Evolutionary conservation across 768 basidiomycete species (phyloP).

Genomic region (Leucosporidium scottii): DNA sequence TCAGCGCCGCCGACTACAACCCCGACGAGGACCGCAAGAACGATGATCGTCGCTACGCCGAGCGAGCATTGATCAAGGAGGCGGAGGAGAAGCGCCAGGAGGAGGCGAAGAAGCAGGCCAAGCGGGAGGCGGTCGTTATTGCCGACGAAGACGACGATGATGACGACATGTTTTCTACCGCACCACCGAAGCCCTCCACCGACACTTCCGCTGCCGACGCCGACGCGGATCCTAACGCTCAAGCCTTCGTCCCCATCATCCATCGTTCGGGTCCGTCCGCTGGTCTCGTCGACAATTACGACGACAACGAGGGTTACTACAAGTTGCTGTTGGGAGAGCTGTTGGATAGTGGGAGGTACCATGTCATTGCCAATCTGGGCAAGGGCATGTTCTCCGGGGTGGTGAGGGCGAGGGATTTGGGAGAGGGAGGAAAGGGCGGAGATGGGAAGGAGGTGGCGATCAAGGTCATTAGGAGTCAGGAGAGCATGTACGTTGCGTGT

Average conservation of each 20-base stretch:
- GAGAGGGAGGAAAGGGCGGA: slow-evolving; percentile 50
- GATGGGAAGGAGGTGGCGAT: slow-evolving; percentile 79
- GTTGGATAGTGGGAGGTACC: slow-evolving; percentile 83
- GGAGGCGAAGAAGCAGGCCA: slow-evolving; percentile 44
- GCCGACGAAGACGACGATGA: slow-evolving; percentile 77
- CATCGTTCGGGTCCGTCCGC: slow-evolving; percentile 52
- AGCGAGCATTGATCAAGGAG: slow-evolving; percentile 39
- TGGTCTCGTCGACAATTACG: slow-evolving; percentile 64
- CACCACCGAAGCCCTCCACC: slow-evolving; percentile 39
- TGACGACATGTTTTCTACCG: slow-evolving; percentile 84
- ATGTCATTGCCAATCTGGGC: slow-evolving; percentile 89
- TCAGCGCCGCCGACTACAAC: slow-evolving; percentile 91
- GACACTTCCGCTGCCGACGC: slow-evolving; percentile 46
- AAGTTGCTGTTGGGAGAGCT: slow-evolving; percentile 88
- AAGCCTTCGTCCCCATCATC: slow-evolving; percentile 8
- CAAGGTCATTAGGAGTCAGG: slow-evolving; percentile 91
- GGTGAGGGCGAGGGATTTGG: slow-evolving; percentile 62
- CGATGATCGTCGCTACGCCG: slow-evolving; percentile 61
- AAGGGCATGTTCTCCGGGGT: slow-evolving; percentile 99
- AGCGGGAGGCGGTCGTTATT: slow-evolving; percentile 55
- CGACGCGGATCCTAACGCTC: slow-evolving; percentile 32
- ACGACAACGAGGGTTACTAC: slow-evolving; percentile 94
- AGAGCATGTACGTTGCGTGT: slow-evolving; percentile 70
- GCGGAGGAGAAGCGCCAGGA: slow-evolving; percentile 45
- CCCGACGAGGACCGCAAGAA: slow-evolving; percentile 74